Evolutionary conservation across 1,284 basidiomycete species (phyloP), one percentile per base, ranked within the genome.

Genomic region (Sanguinoderma infundibulare): DNA sequence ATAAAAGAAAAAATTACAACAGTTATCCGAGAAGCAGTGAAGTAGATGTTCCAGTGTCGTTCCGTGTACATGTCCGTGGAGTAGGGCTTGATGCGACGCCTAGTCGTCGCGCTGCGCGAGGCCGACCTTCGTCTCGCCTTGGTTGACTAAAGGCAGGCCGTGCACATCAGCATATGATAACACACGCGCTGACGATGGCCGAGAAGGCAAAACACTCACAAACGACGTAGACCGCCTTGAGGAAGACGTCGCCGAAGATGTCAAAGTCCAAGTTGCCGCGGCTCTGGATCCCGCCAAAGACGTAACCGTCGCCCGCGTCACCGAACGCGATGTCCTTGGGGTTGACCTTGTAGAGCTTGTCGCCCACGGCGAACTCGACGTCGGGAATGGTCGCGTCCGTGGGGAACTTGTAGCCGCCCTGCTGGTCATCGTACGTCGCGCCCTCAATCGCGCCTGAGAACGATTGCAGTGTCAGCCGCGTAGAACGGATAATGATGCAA

Each of bases 171-270:
- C 35, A 54, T 14, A 14, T n/a, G 10, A 28, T 5, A 15, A 17
- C 46, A 49, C 15, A 22, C 26, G 39, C 54, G 39, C 34, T 60
- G 10, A 36, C 28, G 6, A 36, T 32, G 15, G 32, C 7, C 14
- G 39, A 32, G 15, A 9, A 53, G 44, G 26, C 24, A 9, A 53
- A 39, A 22, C 24, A 72, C 73, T 76, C 68, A 73, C 77, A 78
- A 53, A 79, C 74, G 40, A 72, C 74, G 61, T 78, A 79, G 17
- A 77, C 75, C 44, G 70, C 69, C 70, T 78, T 78, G 51, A 78
- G 67, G 67, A 78, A 78, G 22, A 77, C 72, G 60, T 75, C 76
- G 9, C 77, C 75, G 56, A 77, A 74, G 63, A 79, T 79, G 63
- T 78, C 76, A 54, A 76, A 76, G 53, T 67, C 65, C 22, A 75